A percentile compares a stretch with the other conserved stretches of the same genome.
Conservation (phyloP, 768 basidiomycete genomes). For the Mycena maculata region DNA sequence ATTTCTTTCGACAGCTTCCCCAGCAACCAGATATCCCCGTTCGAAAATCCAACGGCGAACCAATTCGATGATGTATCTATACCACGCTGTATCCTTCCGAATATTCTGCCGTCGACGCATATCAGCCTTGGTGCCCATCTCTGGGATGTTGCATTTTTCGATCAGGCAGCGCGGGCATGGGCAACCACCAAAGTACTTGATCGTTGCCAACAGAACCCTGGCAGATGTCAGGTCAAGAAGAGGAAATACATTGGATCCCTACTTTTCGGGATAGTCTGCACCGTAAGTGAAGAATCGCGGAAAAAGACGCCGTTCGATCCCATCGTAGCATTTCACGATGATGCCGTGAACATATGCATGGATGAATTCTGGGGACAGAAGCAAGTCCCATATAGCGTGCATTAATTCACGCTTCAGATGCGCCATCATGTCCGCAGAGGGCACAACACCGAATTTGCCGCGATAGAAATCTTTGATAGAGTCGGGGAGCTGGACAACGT, state of each 20-base stretch:
- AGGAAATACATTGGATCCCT: slow-evolving; percentile 10
- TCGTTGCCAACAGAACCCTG: slow-evolving; percentile 50
- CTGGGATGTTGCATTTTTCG: slow-evolving; percentile 38
- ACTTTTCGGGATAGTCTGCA: slow-evolving; percentile 54
- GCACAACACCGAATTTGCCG: too few species aligned
- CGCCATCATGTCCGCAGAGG: too few species aligned
- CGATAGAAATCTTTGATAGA: too few species aligned
- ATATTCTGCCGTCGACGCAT: slow-evolving; percentile 36
- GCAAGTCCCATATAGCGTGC: slow-evolving; percentile 44
- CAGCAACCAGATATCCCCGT: background rate
- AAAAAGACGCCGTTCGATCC: slow-evolving; percentile 43
- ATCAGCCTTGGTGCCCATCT: too few species aligned
- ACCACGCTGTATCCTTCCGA: background rate
- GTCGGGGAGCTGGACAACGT: slow-evolving; percentile 48
- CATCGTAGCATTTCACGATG: slow-evolving; percentile 46
- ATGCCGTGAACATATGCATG: slow-evolving; percentile 45
- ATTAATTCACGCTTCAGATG: too few species aligned
- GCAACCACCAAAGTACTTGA: slow-evolving; percentile 45
- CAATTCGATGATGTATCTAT: background rate
- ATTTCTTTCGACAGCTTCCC: slow-evolving; percentile 23
- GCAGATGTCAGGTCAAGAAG: background rate
- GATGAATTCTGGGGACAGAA: slow-evolving; percentile 41
- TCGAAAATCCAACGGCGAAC: slow-evolving; percentile 19
- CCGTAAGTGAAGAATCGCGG: slow-evolving; percentile 47
- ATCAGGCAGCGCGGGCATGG: slow-evolving; percentile 54